phyloP scores from a whole-genome alignment of 352 stramenopile genomes.

The Pythium aphanidermatum region DNA sequence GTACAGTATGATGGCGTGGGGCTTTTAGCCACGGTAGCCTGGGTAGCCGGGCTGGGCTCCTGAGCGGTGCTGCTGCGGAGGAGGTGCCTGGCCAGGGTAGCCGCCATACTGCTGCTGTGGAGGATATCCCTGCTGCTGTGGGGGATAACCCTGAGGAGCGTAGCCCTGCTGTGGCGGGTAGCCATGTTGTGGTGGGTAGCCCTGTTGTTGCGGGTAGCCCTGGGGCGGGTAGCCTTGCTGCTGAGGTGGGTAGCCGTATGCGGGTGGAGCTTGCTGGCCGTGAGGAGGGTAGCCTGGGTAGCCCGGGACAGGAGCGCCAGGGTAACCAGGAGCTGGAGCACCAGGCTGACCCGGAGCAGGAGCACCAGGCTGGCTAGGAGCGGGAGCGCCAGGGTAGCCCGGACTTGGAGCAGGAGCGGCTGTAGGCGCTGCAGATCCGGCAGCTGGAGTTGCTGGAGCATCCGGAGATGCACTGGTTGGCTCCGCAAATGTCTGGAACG shows the following conservation, averaged over 20 bases:
- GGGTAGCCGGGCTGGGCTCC: conserved; percentile 20
- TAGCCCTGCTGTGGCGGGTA: conserved; percentile 19
- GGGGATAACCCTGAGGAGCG: conserved; percentile 5
- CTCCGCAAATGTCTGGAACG: conserved; percentile 40
- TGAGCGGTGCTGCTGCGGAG: conserved; percentile 8
- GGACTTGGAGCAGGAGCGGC: conserved; percentile 5
- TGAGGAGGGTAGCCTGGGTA: conserved; percentile 5
- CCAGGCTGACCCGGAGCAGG: too few relatives aligned
- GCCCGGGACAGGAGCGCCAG: conserved; percentile 5
- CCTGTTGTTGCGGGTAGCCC: conserved; percentile 11
- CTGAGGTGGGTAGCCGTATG: background rate
- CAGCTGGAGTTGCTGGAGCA: background rate
- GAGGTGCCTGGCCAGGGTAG: conserved; percentile 11
- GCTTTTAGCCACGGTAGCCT: conserved; percentile 39
- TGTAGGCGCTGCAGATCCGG: background rate
- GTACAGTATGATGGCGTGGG: too few relatives aligned
- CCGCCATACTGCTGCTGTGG: conserved; percentile 17
- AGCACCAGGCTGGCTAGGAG: conserved; percentile 4
- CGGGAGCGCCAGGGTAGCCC: conserved; percentile 10
- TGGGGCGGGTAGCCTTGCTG: conserved; percentile 16
- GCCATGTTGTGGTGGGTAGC: conserved; percentile 15
- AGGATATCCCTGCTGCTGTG: conserved; percentile 11
- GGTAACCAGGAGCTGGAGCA: conserved; percentile 19
- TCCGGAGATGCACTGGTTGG: too few relatives aligned
- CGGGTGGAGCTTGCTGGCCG: conserved; percentile 15